Percentiles rank a stretch among this genome's conserved stretches.
Conservation (phyloP, 352 stramenopile species). For the Pythium coloratum region DNA sequence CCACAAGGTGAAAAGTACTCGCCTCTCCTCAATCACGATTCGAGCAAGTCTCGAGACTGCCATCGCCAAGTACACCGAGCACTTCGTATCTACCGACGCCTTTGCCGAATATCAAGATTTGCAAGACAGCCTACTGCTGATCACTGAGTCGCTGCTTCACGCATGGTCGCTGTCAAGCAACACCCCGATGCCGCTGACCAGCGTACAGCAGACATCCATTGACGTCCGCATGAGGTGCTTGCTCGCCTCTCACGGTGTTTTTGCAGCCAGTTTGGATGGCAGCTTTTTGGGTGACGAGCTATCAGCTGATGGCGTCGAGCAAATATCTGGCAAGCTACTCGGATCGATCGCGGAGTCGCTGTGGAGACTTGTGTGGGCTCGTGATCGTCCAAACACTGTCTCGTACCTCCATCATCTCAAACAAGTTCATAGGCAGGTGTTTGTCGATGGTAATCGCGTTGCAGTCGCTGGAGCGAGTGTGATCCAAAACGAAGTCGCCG, state of each 20-base stretch:
- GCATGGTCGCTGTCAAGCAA: neutral
- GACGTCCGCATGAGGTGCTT: neutral
- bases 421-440: neutral
- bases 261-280: neutral
- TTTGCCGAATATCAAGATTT: neutral
- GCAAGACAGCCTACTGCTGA: neutral
- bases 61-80: neutral
- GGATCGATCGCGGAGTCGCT: neutral
- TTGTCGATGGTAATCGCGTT: neutral
- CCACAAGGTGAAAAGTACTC: neutral
- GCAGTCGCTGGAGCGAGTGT: constrained; percentile 25
- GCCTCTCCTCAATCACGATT: neutral
- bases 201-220: too few species aligned
- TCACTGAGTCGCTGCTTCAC: neutral
- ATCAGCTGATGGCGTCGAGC: neutral
- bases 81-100: neutral
- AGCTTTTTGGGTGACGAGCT: neutral
- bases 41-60: neutral
- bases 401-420: neutral
- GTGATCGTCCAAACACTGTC: neutral
- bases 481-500: constrained; percentile 29
- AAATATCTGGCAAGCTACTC: neutral
- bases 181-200: neutral
- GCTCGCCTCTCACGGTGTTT: neutral
- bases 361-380: constrained; percentile 5